Evolutionary conservation across 371 early-diverging fungal genomes (phyloP).

Genomic region (Saksenaea oblongispora): DNA sequence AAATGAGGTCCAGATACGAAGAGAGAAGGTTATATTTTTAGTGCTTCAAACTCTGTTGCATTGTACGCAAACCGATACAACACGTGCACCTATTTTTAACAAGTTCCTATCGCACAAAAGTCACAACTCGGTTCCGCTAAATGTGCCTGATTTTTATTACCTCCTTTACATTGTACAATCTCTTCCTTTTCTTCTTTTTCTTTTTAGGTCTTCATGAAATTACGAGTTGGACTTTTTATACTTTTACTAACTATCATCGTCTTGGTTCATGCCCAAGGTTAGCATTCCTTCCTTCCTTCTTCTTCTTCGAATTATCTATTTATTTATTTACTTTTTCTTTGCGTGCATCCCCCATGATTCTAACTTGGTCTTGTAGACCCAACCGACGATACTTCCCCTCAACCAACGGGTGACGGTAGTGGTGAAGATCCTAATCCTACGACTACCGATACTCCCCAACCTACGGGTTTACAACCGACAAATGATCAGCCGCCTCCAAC

Average conservation of each 20-base stretch:
- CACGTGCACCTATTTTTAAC: constrained; percentile 2
- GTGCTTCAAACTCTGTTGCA: no score
- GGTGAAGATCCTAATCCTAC: background rate
- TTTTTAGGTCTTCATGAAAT: background rate
- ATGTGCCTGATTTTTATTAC: background rate
- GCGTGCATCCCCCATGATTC: background rate
- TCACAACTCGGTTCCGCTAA: constrained; percentile 2
- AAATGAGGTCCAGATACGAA: background rate
- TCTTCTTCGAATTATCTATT: background rate
- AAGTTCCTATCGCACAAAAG: background rate
- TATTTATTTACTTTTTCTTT: constrained; percentile 3
- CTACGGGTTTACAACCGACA: background rate
- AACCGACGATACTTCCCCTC: background rate
- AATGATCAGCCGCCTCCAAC: background rate
- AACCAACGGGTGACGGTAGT: background rate
- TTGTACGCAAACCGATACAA: background rate
- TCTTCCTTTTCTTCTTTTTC: background rate
- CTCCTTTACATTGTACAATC: background rate
- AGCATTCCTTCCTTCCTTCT: constrained; percentile 3
- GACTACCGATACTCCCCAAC: no score
- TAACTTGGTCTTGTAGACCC: background rate
- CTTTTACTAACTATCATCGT: background rate
- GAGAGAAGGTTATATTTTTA: background rate
- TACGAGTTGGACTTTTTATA: background rate
- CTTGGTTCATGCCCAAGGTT: background rate